Evolutionary conservation across 306 rosid genomes (phyloP).

Genomic region (Vigna radiata): DNA sequence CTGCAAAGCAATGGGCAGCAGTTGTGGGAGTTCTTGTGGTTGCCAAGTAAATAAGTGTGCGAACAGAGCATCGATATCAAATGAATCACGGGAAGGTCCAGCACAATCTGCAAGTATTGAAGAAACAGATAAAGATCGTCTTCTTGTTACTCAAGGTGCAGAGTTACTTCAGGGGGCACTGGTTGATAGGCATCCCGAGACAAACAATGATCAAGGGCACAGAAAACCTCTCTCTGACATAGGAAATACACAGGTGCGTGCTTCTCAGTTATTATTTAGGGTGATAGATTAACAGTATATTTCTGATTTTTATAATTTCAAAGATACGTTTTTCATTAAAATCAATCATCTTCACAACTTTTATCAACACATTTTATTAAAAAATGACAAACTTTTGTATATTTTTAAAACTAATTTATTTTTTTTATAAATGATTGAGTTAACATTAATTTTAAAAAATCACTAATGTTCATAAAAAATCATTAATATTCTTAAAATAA

Average conservation of each 20-base stretch:
- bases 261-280: constrained; percentile 2
- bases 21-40: constrained; percentile 69
- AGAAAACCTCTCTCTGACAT: constrained; percentile 84
- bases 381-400: no score
- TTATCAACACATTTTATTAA: no score
- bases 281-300: no score
- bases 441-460: no score
- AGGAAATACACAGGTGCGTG: constrained; percentile 76
- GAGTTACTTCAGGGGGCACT: constrained; percentile 77
- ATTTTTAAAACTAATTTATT: no score
- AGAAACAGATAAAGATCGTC: constrained; percentile 50
- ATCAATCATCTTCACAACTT: no score
- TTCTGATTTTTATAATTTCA: no score
- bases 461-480: no score
- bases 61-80: constrained; percentile 53
- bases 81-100: constrained; percentile 40
- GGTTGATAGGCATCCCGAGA: constrained; percentile 55
- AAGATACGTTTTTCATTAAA: background rate
- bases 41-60: constrained; percentile 66
- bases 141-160: constrained; percentile 82
- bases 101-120: constrained; percentile 39
- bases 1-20: constrained; percentile 60
- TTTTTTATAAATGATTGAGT: no score
- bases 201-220: constrained; percentile 51
- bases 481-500: no score